These are phyloP conservation scores for Phialophora chinensis DNA, from an alignment of 2,329 filamentous ascomycete species.

Conservation along the genomic window DNA sequence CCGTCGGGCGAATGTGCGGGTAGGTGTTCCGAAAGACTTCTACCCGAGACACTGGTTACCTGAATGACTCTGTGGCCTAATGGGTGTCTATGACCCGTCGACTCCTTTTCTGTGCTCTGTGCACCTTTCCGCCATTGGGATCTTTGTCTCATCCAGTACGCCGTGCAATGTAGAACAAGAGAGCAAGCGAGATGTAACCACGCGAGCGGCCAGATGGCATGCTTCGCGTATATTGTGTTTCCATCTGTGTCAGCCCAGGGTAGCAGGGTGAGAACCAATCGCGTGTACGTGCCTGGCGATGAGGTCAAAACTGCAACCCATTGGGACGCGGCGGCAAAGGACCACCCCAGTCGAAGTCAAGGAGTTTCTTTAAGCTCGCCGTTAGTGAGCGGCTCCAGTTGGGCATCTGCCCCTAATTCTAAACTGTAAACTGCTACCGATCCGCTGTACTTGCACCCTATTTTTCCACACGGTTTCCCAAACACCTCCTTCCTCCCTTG, in stretches of 20 bases:
- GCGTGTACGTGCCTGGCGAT: conserved; percentile 27
- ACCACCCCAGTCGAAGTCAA: conserved; percentile 7
- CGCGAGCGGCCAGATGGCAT: conserved; percentile 15
- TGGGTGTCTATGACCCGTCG: not conserved
- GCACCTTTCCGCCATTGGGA: not conserved
- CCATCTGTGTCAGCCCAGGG: conserved; percentile 22
- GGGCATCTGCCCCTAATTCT: conserved; percentile 20
- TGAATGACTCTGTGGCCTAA: not conserved
- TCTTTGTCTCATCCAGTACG: conserved; percentile 5
- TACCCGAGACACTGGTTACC: conserved; percentile 20
- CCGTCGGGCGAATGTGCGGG: conserved; percentile 1
- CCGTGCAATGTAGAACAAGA: conserved; percentile 8
- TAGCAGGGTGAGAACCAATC: conserved; percentile 36
- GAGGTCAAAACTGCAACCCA: conserved; percentile 1
- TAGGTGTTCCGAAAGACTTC: conserved; percentile 1
- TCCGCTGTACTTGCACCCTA: conserved; percentile 17
- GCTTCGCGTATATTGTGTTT: conserved; percentile 7
- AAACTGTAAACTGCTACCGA: conserved; percentile 16
- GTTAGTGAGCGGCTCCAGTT: conserved; percentile 24
- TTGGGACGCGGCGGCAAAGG: conserved; percentile 7
- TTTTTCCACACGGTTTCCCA: conserved; percentile 14
- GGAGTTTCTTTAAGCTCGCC: conserved; percentile 23
- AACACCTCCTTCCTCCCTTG: conserved; percentile 1
- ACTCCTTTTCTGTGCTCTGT: not conserved
- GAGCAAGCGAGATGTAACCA: conserved; percentile 20